Evolutionary conservation across 768 basidiomycete species (phyloP).

Genomic region (Mrakia blollopis): DNA sequence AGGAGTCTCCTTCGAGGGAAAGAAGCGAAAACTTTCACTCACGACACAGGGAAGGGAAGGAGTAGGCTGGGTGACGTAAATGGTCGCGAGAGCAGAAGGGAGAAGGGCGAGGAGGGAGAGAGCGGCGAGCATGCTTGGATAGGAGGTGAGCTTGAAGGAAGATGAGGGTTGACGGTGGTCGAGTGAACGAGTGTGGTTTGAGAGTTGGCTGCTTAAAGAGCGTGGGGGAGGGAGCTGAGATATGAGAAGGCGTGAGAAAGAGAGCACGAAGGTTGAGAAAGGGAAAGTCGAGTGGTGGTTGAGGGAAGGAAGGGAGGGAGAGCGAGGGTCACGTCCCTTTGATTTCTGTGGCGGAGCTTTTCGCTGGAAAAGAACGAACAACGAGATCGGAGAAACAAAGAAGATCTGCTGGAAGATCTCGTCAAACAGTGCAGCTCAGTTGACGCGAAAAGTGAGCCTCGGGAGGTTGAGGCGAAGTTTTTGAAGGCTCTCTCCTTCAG

Average conservation of each 20-base stretch:
- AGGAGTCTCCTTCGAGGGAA: background rate
- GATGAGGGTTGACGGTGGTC: background rate
- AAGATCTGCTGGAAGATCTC: too few relatives aligned
- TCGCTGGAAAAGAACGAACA: too few relatives aligned
- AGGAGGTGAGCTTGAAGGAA: background rate
- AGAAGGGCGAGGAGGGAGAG: slow-evolving; percentile 16
- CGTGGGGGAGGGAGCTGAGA: background rate
- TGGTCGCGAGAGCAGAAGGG: slow-evolving; percentile 7
- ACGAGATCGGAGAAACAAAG: too few relatives aligned
- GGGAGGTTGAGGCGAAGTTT: too few relatives aligned
- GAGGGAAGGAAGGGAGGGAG: background rate
- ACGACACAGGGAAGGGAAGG: slow-evolving; percentile 6
- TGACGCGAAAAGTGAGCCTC: too few relatives aligned
- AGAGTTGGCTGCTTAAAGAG: background rate
- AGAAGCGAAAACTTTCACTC: background rate
- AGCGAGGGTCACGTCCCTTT: background rate
- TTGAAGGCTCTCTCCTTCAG: too few relatives aligned
- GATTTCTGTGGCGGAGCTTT: background rate
- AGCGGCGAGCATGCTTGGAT: slow-evolving; percentile 4
- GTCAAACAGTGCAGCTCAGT: too few relatives aligned
- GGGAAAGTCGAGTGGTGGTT: background rate
- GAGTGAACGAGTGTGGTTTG: slow-evolving; percentile 15
- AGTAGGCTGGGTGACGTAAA: slow-evolving; percentile 15
- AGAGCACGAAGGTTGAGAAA: background rate
- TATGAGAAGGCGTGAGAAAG: background rate